Evolutionary conservation across 805 yeast species (phyloP), one percentile per base, ranked within the genome.

Genomic region (Cyberlindnera samutprakarnensis): DNA sequence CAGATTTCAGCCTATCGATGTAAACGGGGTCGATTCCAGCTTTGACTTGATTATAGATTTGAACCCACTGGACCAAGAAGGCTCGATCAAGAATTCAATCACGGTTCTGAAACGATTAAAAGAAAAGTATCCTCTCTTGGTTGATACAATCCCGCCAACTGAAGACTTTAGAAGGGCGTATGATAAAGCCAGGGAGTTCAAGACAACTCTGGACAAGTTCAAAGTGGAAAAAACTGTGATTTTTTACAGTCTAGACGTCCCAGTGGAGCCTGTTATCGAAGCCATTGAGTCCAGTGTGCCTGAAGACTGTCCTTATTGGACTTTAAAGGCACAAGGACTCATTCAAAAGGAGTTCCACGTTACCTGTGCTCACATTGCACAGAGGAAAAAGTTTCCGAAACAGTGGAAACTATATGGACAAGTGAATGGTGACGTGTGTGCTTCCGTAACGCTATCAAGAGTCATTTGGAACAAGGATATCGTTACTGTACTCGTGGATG

Each of bases 31-130:
- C 0, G 96, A 88, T 43, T 56, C 61, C 9, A 42, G 51, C 23
- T 90, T 88, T 59, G 90, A 84, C 51, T 38, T 61, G 10, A 62
- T 84, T 3, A 72, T 92, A 17, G 60, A 78, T 34, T 55, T 92
- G 32, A 57, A 66, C 4, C n/a, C n/a, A n/a, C n/a, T n/a, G n/a
- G n/a, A n/a, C n/a, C n/a, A n/a, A n/a, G n/a, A n/a, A n/a, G n/a
- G n/a, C n/a, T n/a, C n/a, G n/a, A n/a, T n/a, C n/a, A n/a, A n/a
- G n/a, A n/a, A n/a, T n/a, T n/a, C n/a, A n/a, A n/a, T n/a, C n/a
- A n/a, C n/a, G 0, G 58, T 82, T 2, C 46, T 78, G 1, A 26
- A 39, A 2, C 38, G 47, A 5, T 36, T 84, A 18, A 42, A 59
- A 12, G 33, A 52, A 10, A 38, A 54, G 23, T 77, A 66, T 39